phyloP scores from a whole-genome alignment of 2,329 filamentous ascomycete species.

The Clathrospora elynae region DNA sequence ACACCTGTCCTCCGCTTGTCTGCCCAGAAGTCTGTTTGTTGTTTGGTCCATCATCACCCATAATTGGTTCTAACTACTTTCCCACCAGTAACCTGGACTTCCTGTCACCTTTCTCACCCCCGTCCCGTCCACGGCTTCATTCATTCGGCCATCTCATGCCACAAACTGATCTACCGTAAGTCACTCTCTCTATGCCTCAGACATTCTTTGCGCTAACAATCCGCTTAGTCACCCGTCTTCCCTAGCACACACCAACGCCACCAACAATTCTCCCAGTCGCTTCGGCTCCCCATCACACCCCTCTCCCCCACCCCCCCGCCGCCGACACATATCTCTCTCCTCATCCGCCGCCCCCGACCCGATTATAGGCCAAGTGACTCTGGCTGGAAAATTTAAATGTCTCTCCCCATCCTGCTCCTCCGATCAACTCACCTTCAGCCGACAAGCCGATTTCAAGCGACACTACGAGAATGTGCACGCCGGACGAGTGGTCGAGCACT shows the following conservation, averaged over 20 bases:
- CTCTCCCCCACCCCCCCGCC: neutral
- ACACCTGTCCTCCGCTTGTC: too few relatives aligned
- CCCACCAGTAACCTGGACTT: conserved; percentile 2
- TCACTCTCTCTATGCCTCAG: neutral
- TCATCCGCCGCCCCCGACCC: conserved; percentile 5
- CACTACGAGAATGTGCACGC: conserved; percentile 34
- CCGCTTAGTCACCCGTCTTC: neutral
- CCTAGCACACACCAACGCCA: neutral
- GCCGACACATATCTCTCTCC: neutral
- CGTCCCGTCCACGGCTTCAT: neutral
- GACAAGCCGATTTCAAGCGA: conserved; percentile 41
- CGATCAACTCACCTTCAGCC: conserved; percentile 26
- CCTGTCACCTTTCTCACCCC: conserved; percentile 1
- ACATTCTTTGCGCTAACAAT: neutral
- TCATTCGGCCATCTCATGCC: neutral
- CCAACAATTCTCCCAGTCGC: neutral
- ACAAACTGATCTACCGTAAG: neutral
- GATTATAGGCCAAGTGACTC: conserved; percentile 34
- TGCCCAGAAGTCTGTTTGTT: neutral
- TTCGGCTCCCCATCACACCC: neutral
- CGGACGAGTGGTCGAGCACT: conserved; percentile 21
- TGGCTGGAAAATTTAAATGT: conserved; percentile 34
- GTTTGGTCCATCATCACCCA: conserved; percentile 4
- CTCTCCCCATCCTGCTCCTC: conserved; percentile 18
- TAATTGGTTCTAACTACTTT: conserved; percentile 15